A percentile compares a stretch with the other conserved stretches of the same genome.
Evolutionary conservation across 495 filamentous ascomycete genomes (phyloP).

Genomic region (Xylaria bambusicola): DNA sequence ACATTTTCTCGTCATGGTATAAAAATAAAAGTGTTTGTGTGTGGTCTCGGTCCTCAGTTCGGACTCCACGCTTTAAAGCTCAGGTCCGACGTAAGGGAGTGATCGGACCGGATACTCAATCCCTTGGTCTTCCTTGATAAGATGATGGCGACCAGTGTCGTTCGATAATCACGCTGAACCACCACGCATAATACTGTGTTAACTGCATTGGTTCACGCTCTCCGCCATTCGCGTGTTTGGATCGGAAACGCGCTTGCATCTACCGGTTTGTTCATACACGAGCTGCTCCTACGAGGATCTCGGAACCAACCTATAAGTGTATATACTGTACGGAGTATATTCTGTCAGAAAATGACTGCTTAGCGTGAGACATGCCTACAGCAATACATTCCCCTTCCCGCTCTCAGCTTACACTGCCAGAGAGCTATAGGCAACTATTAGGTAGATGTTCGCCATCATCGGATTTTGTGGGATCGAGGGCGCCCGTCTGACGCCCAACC

Average conservation of each 20-base stretch:
- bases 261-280: background rate
- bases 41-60: no score
- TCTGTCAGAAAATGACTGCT: conserved; percentile 3
- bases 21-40: no score
- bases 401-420: background rate
- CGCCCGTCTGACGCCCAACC: conserved; percentile 4
- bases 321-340: no score
- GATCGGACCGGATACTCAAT: background rate
- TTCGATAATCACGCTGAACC: background rate
- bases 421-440: background rate
- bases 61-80: background rate
- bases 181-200: background rate
- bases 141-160: no score
- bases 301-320: conserved; percentile 8
- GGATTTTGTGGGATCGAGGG: background rate
- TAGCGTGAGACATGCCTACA: conserved; percentile 8
- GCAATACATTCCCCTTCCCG: background rate
- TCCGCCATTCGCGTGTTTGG: background rate
- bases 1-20: no score
- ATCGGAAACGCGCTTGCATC: background rate
- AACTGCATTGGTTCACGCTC: background rate
- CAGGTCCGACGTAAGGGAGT: background rate
- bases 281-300: background rate
- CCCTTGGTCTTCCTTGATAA: background rate
- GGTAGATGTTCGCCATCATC: no score